Evolutionary conservation across 225 moss, liverwort and hornwort genomes (phyloP).

Genomic region (Marchantia polymorpha): DNA sequence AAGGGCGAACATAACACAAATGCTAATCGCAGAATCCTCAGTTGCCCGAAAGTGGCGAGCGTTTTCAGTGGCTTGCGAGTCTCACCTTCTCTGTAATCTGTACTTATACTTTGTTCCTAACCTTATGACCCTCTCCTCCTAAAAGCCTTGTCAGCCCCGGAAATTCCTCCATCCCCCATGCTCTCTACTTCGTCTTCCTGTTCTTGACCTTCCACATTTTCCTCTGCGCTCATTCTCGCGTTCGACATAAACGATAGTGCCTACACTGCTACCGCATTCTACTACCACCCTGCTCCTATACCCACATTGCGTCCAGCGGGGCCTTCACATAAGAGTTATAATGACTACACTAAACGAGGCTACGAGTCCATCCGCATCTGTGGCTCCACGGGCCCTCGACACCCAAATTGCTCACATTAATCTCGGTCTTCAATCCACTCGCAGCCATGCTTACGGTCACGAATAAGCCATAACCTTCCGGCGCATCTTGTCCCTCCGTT

Average conservation of each 20-base stretch:
- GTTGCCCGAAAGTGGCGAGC: not conserved
- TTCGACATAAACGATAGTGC: not conserved
- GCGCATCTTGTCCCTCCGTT: slow-evolving; percentile 22
- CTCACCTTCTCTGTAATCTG: slow-evolving; percentile 13
- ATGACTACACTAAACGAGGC: not conserved
- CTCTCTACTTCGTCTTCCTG: slow-evolving; percentile 30
- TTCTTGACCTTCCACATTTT: slow-evolving; percentile 26
- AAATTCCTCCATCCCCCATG: slow-evolving; percentile 32
- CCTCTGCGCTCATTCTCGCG: slow-evolving; percentile 22
- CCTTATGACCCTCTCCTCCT: slow-evolving; percentile 1
- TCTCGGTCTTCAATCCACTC: not conserved
- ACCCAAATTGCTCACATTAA: not conserved
- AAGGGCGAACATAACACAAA: not conserved
- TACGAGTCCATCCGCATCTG: slow-evolving; percentile 10
- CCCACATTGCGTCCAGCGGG: not conserved
- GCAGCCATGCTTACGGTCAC: not conserved
- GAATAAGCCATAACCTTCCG: slow-evolving; percentile 15
- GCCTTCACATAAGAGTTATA: not conserved
- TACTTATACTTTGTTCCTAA: slow-evolving; percentile 4
- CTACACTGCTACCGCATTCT: slow-evolving; percentile 7
- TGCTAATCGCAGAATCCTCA: not conserved
- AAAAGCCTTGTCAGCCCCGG: slow-evolving; percentile 26
- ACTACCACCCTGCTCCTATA: not conserved
- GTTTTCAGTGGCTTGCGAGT: not conserved
- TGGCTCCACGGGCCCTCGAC: not conserved